Evolutionary conservation across 805 yeast species (phyloP).

Genomic region (Hemisphaericaspora nanyangensis): DNA sequence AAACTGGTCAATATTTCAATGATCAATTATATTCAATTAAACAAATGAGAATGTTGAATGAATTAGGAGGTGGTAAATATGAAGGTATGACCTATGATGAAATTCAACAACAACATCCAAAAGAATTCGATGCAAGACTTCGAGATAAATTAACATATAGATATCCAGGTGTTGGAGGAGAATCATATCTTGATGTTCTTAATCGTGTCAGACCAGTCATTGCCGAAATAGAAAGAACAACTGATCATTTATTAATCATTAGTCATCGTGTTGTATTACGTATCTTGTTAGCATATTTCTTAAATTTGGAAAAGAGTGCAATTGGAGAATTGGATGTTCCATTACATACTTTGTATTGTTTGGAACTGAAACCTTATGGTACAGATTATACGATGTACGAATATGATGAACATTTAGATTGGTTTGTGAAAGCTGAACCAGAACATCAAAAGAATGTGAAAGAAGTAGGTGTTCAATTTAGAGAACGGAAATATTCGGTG

Average conservation of each 20-base stretch:
- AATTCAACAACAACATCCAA: constrained; percentile 67
- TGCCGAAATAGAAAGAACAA: constrained; percentile 87
- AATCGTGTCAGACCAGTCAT: constrained; percentile 86
- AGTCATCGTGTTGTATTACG: constrained; percentile 92
- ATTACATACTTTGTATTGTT: constrained; percentile 80
- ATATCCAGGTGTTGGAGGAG: constrained; percentile 98
- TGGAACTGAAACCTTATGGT: constrained; percentile 94
- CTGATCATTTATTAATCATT: constrained; percentile 77
- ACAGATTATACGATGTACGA: constrained; percentile 91
- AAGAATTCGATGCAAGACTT: constrained; percentile 74
- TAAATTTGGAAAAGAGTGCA: constrained; percentile 74
- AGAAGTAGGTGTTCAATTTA: constrained; percentile 67
- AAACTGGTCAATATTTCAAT: constrained; percentile 73
- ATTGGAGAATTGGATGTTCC: constrained; percentile 93
- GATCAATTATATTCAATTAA: constrained; percentile 73
- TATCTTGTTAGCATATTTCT: constrained; percentile 80
- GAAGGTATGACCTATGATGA: constrained; percentile 93
- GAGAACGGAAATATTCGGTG: constrained; percentile 67
- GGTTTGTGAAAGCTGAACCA: constrained; percentile 67
- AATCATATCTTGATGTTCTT: constrained; percentile 89
- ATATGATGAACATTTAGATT: constrained; percentile 71
- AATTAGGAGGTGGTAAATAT: constrained; percentile 86
- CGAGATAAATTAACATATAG: constrained; percentile 78
- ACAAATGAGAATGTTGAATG: constrained; percentile 91
- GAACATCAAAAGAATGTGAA: constrained; percentile 57